Conservation (phyloP, 768 basidiomycete genomes). For the Amanita pallidorosea region DNA sequence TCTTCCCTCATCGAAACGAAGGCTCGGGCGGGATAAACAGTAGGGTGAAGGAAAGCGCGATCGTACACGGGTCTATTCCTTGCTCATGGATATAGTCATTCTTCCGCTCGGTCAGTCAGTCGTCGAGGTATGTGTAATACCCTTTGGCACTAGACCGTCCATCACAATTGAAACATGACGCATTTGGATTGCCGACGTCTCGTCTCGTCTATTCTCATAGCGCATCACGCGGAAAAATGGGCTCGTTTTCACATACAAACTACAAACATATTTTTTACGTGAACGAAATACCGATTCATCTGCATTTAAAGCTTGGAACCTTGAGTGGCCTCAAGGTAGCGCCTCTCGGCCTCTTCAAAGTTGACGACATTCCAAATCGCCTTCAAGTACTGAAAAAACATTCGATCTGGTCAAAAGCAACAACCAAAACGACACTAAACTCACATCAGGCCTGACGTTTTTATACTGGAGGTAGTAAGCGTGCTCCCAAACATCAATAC, state of each 20-base stretch:
- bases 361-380: slow-evolving; percentile 69
- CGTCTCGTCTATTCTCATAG: not conserved
- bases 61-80: no score
- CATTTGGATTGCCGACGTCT: not conserved
- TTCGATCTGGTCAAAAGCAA: not conserved
- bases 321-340: slow-evolving; percentile 34
- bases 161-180: not conserved
- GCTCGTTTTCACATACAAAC: not conserved
- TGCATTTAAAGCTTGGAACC: slow-evolving; percentile 3
- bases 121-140: not conserved
- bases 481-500: slow-evolving; percentile 94
- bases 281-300: not conserved
- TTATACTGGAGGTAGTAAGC: slow-evolving; percentile 95
- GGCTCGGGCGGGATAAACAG: no score
- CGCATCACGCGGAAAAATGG: no score
- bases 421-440: slow-evolving; percentile 18
- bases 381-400: slow-evolving; percentile 45
- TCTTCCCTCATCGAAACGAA: not conserved
- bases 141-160: not conserved
- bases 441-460: slow-evolving; percentile 87
- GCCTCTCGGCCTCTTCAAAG: slow-evolving; percentile 67
- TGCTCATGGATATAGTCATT: no score
- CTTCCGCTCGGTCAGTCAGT: not conserved
- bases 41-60: no score
- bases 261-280: not conserved